Conservation (phyloP, 805 yeast genomes). For the Kazachstania africana region DNA sequence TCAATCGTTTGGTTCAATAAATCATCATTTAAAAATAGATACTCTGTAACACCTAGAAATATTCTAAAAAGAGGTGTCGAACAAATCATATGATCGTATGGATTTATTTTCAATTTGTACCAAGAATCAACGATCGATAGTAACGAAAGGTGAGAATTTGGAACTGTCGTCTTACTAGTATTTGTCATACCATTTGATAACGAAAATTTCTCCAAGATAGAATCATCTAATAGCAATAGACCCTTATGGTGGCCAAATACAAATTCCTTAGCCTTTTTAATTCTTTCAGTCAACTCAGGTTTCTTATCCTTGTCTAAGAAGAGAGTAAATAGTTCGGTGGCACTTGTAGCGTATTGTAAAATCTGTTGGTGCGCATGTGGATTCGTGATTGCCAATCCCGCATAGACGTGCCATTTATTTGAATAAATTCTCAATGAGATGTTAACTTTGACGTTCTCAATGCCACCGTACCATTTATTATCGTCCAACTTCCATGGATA, state of each 20-base stretch:
- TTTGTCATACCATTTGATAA: conserved; percentile 56
- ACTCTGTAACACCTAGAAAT: conserved; percentile 88
- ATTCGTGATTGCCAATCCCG: conserved; percentile 91
- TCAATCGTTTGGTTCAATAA: conserved; percentile 69
- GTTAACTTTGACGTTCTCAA: conserved; percentile 92
- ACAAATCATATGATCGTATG: conserved; percentile 94
- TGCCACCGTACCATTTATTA: conserved; percentile 75
- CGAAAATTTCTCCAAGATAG: conserved; percentile 66
- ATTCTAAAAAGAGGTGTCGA: conserved; percentile 90
- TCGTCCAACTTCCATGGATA: conserved; percentile 69
- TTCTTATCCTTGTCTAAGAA: conserved; percentile 56
- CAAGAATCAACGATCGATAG: conserved; percentile 91
- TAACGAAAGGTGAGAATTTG: conserved; percentile 82
- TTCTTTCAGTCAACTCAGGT: conserved; percentile 45
- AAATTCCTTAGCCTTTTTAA: conserved; percentile 53
- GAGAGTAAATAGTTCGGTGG: conserved; percentile 69
- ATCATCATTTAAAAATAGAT: conserved; percentile 74
- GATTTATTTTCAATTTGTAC: conserved; percentile 73
- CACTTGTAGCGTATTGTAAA: conserved; percentile 76
- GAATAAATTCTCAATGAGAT: conserved; percentile 83
- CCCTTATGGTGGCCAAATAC: conserved; percentile 63
- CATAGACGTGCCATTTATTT: conserved; percentile 96
- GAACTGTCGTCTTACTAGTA: conserved; percentile 22
- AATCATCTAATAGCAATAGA: conserved; percentile 63
- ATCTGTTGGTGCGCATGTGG: conserved; percentile 91